Percentiles rank a stretch among this genome's conserved stretches.
These are phyloP conservation scores for Cladophialophora psammophila DNA, from an alignment of 2,329 filamentous ascomycete genomes.

Conservation along the genomic window DNA sequence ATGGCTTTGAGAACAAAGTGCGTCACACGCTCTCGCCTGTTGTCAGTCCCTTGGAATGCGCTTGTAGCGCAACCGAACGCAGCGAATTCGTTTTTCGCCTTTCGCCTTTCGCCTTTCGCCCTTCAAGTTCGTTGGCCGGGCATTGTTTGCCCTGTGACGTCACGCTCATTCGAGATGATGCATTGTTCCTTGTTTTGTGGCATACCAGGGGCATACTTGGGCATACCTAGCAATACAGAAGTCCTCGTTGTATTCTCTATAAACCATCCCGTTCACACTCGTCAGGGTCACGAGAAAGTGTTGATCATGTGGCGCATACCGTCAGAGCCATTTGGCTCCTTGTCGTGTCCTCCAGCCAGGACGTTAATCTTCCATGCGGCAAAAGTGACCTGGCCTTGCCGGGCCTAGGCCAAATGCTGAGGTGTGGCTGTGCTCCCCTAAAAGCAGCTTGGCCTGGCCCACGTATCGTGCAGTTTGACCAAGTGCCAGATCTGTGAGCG, in stretches of 20 bases:
- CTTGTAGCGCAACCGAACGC: constrained; percentile 4
- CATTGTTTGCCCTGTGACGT: constrained; percentile 32
- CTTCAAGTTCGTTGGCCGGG: not conserved
- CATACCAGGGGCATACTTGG: too few species aligned
- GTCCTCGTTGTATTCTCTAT: not conserved
- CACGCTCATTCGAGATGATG: constrained; percentile 12
- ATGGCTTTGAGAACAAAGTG: constrained; percentile 9
- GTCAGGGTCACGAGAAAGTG: not conserved
- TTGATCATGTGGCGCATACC: constrained; percentile 2
- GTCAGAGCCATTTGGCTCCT: not conserved
- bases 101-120: too few species aligned
- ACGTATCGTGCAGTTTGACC: not conserved
- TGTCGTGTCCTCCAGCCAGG: too few species aligned
- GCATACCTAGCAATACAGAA: too few species aligned
- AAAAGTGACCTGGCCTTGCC: not conserved
- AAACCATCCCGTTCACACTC: not conserved
- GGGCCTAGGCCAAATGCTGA: not conserved
- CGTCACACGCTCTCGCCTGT: constrained; percentile 17
- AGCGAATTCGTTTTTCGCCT: not conserved
- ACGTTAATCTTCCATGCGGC: not conserved
- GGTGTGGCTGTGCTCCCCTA: not conserved
- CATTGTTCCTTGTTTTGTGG: constrained; percentile 36
- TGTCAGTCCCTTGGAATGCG: constrained; percentile 17
- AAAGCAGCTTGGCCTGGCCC: not conserved
- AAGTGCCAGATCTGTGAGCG: not conserved